Conservation (phyloP, 768 basidiomycete species). For the Kwoniella sp. region DNA sequence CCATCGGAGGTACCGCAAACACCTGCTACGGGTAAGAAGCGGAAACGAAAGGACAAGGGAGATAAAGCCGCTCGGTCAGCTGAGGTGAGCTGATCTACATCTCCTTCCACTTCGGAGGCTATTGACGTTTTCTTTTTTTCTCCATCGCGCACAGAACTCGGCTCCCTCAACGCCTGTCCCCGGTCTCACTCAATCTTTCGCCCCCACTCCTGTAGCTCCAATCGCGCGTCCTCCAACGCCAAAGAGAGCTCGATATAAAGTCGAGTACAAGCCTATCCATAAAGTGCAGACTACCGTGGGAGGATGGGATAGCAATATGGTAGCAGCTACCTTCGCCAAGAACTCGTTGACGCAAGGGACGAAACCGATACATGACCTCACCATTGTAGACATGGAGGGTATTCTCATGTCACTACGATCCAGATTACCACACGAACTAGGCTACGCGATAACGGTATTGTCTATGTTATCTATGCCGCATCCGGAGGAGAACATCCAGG, state of each 20-base stretch:
- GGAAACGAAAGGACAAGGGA: slow-evolving; percentile 28
- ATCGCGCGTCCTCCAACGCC: slow-evolving; percentile 34
- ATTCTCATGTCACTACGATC: slow-evolving; percentile 90
- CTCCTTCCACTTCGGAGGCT: too few relatives aligned
- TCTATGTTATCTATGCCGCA: slow-evolving; percentile 61
- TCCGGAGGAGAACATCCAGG: slow-evolving; percentile 46
- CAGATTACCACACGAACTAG: slow-evolving; percentile 76
- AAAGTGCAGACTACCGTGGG: slow-evolving; percentile 75
- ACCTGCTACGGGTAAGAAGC: slow-evolving; percentile 26
- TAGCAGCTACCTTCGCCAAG: slow-evolving; percentile 66
- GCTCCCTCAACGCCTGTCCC: slow-evolving; percentile 19
- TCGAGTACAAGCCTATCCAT: slow-evolving; percentile 81
- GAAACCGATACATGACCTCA: slow-evolving; percentile 81
- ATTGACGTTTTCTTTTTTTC: too few relatives aligned
- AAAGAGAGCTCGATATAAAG: slow-evolving; percentile 67
- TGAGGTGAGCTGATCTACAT: slow-evolving; percentile 7
- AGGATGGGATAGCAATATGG: slow-evolving; percentile 72
- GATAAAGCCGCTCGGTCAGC: slow-evolving; percentile 12
- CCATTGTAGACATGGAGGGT: slow-evolving; percentile 84
- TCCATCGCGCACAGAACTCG: slow-evolving; percentile 19
- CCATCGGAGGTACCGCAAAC: slow-evolving; percentile 5
- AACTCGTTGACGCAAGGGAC: slow-evolving; percentile 62
- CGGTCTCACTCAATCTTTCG: slow-evolving; percentile 5
- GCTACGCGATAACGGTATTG: slow-evolving; percentile 86
- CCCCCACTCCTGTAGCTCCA: slow-evolving; percentile 3